phyloP scores from a whole-genome alignment of 371 early-diverging fungal species.

The Apophysomyces variabilis region DNA sequence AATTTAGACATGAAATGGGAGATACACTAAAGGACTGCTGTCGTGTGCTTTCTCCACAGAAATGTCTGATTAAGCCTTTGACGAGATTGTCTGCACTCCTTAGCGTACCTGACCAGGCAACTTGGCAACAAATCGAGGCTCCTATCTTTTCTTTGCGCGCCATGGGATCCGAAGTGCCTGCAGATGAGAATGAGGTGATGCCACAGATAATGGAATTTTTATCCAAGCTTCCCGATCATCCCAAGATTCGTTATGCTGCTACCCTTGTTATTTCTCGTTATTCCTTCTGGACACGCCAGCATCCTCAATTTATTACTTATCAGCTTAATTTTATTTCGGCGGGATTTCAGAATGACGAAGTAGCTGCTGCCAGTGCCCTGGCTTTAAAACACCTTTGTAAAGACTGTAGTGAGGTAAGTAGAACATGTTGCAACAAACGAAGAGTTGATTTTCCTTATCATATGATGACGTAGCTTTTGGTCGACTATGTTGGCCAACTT shows the following conservation, averaged over 20 bases:
- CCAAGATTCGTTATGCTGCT: conserved; percentile 93
- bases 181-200: conserved; percentile 73
- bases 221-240: conserved; percentile 83
- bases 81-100: conserved; percentile 39
- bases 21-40: conserved; percentile 97
- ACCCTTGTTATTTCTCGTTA: conserved; percentile 96
- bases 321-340: conserved; percentile 87
- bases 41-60: conserved; percentile 74
- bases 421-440: too few relatives aligned
- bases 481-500: conserved; percentile 74
- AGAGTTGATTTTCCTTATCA: background rate
- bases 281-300: conserved; percentile 88
- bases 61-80: conserved; percentile 77
- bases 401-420: conserved; percentile 81
- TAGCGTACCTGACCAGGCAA: conserved; percentile 32
- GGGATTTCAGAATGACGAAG: conserved; percentile 87
- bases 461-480: conserved; percentile 64
- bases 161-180: conserved; percentile 85
- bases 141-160: conserved; percentile 91
- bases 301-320: conserved; percentile 88
- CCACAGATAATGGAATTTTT: conserved; percentile 90
- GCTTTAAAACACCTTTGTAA: conserved; percentile 89
- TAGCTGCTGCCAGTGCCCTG: conserved; percentile 87
- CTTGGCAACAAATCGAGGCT: conserved; percentile 96
- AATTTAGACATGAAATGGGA: conserved; percentile 94